These are phyloP conservation scores for Sporisorium exsertum DNA, from an alignment of 1,284 basidiomycete species.

Conservation along the genomic window DNA sequence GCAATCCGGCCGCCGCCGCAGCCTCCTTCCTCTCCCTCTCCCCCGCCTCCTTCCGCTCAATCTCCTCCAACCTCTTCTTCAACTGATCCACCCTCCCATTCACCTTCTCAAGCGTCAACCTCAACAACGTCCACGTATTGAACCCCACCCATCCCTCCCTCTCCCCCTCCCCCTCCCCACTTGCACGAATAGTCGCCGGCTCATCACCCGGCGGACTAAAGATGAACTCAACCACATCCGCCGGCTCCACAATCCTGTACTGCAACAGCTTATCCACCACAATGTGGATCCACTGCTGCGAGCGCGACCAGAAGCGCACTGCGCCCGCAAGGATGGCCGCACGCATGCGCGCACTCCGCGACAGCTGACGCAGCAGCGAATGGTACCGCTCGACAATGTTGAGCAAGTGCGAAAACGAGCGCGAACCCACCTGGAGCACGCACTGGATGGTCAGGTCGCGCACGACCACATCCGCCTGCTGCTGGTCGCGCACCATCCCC, in stretches of 20 bases:
- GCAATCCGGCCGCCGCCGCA: conserved; percentile 39
- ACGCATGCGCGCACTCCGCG: conserved; percentile 72
- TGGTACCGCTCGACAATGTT: conserved; percentile 97
- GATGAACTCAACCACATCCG: conserved; percentile 88
- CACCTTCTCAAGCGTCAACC: conserved; percentile 66
- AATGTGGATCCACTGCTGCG: conserved; percentile 74
- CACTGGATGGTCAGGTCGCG: conserved; percentile 88
- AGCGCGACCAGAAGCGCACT: conserved; percentile 77
- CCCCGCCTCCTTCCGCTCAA: conserved; percentile 47
- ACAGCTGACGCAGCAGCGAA: conserved; percentile 82
- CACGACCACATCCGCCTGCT: conserved; percentile 75
- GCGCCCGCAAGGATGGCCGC: conserved; percentile 76
- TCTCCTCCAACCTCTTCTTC: conserved; percentile 52
- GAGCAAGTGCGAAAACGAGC: conserved; percentile 96
- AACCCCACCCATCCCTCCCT: conserved; percentile 62
- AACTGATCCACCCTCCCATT: conserved; percentile 67
- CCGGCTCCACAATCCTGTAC: conserved; percentile 95
- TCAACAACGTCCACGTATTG: conserved; percentile 60
- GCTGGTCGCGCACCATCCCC: conserved; percentile 64
- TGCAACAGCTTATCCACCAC: conserved; percentile 98
- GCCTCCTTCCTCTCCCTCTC: conserved; percentile 50
- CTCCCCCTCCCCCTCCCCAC: neutral
- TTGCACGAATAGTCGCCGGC: conserved; percentile 4
- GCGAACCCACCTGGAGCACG: conserved; percentile 87
- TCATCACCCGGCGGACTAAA: conserved; percentile 73